Base-by-base conservation (phyloP, 306 rosid species). In the Calophaca sinica region DNA sequence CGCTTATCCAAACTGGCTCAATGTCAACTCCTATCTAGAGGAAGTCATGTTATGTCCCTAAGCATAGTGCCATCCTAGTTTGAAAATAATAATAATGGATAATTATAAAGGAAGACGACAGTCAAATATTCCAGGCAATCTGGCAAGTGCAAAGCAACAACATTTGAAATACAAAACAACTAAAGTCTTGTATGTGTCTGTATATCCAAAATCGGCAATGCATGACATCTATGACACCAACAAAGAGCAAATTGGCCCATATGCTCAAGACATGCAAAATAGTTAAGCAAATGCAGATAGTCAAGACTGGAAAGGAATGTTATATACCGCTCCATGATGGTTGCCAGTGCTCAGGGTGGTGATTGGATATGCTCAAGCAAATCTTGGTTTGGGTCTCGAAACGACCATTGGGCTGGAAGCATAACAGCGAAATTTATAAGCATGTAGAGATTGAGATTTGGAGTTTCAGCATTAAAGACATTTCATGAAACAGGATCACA, bases 271-370 rank as follows among this genome's bases (percentile, higher is more conserved):
- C 1, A 48, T 57, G 69, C 63, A 70, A 57, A 50, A 13, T 12
- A 65, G 57, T 7, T 45, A 3, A 36, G 2, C 35, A 70, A 44
- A 38, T 9, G 54, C 35, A 44, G n/a, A 2, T 57, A 45, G 49
- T 20, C 48, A 33, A 64, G 11, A 58, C 29, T 13, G 31, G 26
- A 61, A 35, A 75, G 15, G 77, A 59, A 44, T n/a, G 62, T 7
- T 70, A 62, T 54, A 74, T 81, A 92, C 96, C 93, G 3, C 96
- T 88, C 97, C 97, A 92, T 53, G 97, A 92, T 2, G 93, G 97
- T 66, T 89, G 97, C 97, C 97, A 92, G 70, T 92, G 97, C 90
- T 92, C 96, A 15, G 96, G 98, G 73, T 92, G 96, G 75, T 92
- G 93, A 81, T 92, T 89, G 0, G 97, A 92, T 82, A 92, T 92